Percentiles rank a stretch among this genome's conserved stretches.
Conservation (phyloP, 257 asterid genomes). For the Solanum pennellii region DNA sequence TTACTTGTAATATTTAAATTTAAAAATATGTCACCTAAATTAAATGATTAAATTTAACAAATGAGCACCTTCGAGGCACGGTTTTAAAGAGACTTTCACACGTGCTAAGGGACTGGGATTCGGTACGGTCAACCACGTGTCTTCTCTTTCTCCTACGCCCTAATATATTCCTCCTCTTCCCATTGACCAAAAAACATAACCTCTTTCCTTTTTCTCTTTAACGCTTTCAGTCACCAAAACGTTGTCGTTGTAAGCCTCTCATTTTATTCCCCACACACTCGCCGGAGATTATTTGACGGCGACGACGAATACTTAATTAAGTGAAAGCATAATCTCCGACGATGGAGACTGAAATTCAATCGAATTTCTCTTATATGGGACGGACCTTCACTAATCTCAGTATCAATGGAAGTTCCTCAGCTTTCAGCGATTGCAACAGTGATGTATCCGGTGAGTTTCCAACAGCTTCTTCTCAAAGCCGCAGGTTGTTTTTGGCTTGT, state of each 20-base stretch:
- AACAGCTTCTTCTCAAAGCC: slow-evolving; percentile 55
- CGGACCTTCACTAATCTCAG: slow-evolving; percentile 39
- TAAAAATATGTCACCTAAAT: too few relatives aligned
- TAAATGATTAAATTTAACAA: not conserved
- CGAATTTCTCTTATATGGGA: slow-evolving; percentile 55
- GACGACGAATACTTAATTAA: not conserved
- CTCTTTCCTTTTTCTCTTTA: not conserved
- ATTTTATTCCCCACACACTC: not conserved
- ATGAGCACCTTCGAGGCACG: slow-evolving; percentile 45
- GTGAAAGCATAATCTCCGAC: not conserved
- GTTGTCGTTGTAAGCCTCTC: slow-evolving; percentile 26
- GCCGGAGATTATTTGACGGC: not conserved
- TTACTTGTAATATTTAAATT: too few relatives aligned
- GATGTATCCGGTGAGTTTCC: slow-evolving; percentile 93
- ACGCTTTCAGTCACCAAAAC: not conserved
- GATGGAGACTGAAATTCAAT: slow-evolving; percentile 57
- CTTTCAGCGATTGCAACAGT: slow-evolving; percentile 95
- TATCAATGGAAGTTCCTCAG: slow-evolving; percentile 46
- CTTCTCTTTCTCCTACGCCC: slow-evolving; percentile 3
- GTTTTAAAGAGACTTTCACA: slow-evolving; percentile 53
- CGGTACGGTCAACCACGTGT: slow-evolving; percentile 63
- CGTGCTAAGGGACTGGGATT: slow-evolving; percentile 48
- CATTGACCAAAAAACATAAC: not conserved
- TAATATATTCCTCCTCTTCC: slow-evolving; percentile 19
- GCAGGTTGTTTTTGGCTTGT: slow-evolving; percentile 58